Conservation (phyloP, 768 basidiomycete species). For the Pisolithus marmoratus region DNA sequence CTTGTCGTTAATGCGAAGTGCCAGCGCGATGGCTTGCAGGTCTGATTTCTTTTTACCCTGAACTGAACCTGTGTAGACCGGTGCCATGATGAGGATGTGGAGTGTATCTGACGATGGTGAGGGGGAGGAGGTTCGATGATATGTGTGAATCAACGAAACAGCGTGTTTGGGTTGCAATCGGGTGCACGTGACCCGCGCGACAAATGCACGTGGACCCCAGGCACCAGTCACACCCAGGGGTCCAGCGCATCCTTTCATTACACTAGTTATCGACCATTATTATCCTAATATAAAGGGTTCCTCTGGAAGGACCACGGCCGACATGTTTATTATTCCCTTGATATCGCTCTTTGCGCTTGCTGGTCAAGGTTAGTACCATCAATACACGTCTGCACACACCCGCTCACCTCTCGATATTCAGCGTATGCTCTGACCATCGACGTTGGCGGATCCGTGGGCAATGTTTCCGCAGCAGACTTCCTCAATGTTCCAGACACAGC, state of each 20-base stretch:
- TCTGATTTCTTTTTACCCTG: slow-evolving; percentile 66
- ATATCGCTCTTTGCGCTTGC: slow-evolving; percentile 40
- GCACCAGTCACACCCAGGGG: neutral
- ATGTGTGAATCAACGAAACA: neutral
- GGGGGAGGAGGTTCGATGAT: neutral
- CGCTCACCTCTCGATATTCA: slow-evolving; percentile 1
- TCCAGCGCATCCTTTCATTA: neutral
- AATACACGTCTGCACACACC: neutral
- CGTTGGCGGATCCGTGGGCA: slow-evolving; percentile 31
- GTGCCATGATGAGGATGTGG: slow-evolving; percentile 32
- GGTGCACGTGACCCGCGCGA: slow-evolving; percentile 1
- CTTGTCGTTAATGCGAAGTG: slow-evolving; percentile 44
- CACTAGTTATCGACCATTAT: neutral
- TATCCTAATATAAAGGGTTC: slow-evolving; percentile 6
- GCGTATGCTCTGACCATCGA: slow-evolving; percentile 47
- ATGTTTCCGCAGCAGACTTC: slow-evolving; percentile 39
- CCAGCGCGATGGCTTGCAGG: slow-evolving; percentile 53
- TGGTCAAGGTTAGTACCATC: slow-evolving; percentile 48
- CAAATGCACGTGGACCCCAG: neutral
- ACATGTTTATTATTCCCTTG: slow-evolving; percentile 24
- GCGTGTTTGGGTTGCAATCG: neutral
- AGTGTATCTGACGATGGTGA: slow-evolving; percentile 7
- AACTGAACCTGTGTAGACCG: slow-evolving; percentile 47
- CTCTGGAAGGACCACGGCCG: slow-evolving; percentile 30
- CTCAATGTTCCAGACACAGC: slow-evolving; percentile 33